phyloP scores from a whole-genome alignment of 257 asterid species.

The Echium plantagineum region DNA sequence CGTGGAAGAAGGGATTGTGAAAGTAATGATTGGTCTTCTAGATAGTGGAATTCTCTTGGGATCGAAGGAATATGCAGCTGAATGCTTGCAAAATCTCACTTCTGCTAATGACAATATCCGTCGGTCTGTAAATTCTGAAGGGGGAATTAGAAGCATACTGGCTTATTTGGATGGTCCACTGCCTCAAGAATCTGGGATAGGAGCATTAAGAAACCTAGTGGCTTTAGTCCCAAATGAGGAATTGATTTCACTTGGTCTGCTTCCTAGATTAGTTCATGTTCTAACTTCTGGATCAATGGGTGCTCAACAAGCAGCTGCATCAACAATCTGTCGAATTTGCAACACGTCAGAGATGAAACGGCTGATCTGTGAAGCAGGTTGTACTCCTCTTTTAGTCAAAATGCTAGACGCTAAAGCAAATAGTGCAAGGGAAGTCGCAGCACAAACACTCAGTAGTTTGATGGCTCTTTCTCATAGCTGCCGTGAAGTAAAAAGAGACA shows the following conservation, averaged over 20 bases:
- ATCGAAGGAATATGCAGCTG: constrained; percentile 78
- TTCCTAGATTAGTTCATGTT: constrained; percentile 65
- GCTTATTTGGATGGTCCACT: constrained; percentile 59
- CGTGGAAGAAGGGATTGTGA: constrained; percentile 63
- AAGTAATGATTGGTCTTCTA: constrained; percentile 53
- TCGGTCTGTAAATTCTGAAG: constrained; percentile 47
- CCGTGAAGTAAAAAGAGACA: constrained; percentile 33
- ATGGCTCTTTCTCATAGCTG: constrained; percentile 35
- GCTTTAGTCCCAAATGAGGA: constrained; percentile 32
- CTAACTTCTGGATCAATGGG: constrained; percentile 53
- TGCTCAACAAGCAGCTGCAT: constrained; percentile 73
- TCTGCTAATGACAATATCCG: constrained; percentile 45
- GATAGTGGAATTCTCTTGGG: constrained; percentile 55
- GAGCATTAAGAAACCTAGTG: constrained; percentile 61
- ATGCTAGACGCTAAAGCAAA: constrained; percentile 46
- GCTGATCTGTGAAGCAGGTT: constrained; percentile 53
- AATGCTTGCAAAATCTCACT: constrained; percentile 70
- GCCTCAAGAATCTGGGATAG: constrained; percentile 80
- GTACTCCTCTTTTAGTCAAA: constrained; percentile 49
- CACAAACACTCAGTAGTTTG: constrained; percentile 53
- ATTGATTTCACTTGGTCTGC: constrained; percentile 34
- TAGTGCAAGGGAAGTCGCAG: constrained; percentile 52
- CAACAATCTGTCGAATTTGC: constrained; percentile 52
- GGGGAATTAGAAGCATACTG: constrained; percentile 52
- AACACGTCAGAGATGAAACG: constrained; percentile 40